Evolutionary conservation across 2,329 filamentous ascomycete species (phyloP), one percentile per base, ranked within the genome.

Genomic region (Colletotrichum sp.): DNA sequence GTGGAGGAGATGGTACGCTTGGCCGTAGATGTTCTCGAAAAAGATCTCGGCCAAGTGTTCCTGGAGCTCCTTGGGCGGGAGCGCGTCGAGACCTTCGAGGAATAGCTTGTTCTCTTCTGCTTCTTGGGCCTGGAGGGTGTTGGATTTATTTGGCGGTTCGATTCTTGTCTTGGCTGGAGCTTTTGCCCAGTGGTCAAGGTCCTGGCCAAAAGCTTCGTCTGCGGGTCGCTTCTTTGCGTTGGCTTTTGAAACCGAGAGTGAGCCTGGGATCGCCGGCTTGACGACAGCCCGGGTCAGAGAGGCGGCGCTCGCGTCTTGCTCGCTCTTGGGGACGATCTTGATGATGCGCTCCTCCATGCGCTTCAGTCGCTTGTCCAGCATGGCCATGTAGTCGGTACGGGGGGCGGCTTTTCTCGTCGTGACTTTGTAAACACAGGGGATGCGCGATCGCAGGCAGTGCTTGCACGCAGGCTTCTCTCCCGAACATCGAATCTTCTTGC

Each of bases 311-410:
- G 92, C 88, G 57, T 94, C 93, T 77, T 95, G 90, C 78, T 98
- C 96, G 57, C 95, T 91, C 82, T 96, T 98, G 0, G 97, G 96
- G 32, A 99, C 94, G 74, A 96, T 94, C 84, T 98, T 98, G 86
- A 99, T 98, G 77, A 99, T 97, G 72, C 96, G 93, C 81, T 99
- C 96, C 85, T 99, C 97, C 97, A 99, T 99, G 73, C 96, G 91
- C 87, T 98, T 98, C 79, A 99, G 85, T 69, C 97, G 92, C 86
- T 98, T 98, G 86, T 99, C 97, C 80, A 99, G 87, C 96, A 99
- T 99, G 57, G 96, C 96, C 97, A 99, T 99, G 85, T 99, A 99
- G 85, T 99, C 97, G 21, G 97, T 99, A 68, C 97, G 91, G 4
- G 97, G 97, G 5, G 96, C 96, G 2, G 96, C 96, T 84, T 99